phyloP scores from a whole-genome alignment of 345 rosid species.

The Hibiscus syriacus region DNA sequence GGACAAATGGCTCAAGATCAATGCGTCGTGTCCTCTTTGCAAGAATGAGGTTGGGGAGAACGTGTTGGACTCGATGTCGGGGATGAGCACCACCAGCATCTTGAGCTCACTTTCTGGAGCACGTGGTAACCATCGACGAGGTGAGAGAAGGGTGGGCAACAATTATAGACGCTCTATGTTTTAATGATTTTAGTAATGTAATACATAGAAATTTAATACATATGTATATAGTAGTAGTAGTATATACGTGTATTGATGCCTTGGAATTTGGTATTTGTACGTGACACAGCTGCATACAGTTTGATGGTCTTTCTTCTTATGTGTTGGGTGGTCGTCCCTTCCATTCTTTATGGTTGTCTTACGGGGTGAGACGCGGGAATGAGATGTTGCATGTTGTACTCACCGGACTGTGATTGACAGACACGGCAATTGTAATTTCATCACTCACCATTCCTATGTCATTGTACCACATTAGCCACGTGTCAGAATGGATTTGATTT shows the following conservation, averaged over 20 bases:
- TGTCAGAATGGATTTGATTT: too few species aligned
- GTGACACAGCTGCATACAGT: constrained; percentile 13
- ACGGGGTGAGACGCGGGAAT: not conserved
- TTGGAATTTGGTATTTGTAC: constrained; percentile 8
- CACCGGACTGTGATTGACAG: not conserved
- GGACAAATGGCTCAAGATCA: too few species aligned
- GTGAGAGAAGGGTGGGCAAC: constrained; percentile 31
- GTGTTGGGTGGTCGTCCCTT: constrained; percentile 13
- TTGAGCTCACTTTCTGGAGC: constrained; percentile 29
- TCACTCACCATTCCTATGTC: not conserved
- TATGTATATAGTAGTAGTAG: not conserved
- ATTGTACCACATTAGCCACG: too few species aligned
- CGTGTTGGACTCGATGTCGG: constrained; percentile 29
- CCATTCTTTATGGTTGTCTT: constrained; percentile 14
- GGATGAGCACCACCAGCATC: constrained; percentile 27
- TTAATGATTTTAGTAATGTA: constrained; percentile 9
- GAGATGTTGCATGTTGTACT: not conserved
- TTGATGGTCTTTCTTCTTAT: constrained; percentile 15
- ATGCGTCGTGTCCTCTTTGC: too few species aligned
- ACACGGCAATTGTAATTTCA: not conserved
- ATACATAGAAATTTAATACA: not conserved
- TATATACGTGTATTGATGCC: not conserved
- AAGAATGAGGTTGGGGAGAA: constrained; percentile 76
- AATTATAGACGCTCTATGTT: constrained; percentile 27
- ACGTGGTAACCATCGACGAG: constrained; percentile 29